Evolutionary conservation across 2,329 filamentous ascomycete genomes (phyloP), one percentile per base, ranked within the genome.

Genomic region (Fusarium continuum): DNA sequence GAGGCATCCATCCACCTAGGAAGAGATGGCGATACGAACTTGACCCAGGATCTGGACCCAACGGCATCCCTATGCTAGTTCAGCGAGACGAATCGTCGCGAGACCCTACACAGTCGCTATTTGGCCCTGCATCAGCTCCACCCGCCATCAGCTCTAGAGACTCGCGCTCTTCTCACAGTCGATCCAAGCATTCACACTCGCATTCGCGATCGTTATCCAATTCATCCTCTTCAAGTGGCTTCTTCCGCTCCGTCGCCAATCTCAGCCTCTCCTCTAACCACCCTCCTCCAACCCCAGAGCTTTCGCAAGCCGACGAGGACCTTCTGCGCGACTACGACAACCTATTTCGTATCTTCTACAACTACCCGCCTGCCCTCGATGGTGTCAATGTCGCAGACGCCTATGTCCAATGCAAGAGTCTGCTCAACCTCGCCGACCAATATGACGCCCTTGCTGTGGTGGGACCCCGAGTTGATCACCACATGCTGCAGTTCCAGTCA

Each of bases 321-420:
- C 84, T 93, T 19, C 83, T 97, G 40, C 91, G 92, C 68, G 92
- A 97, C 78, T 97, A 98, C 76, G 93, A 97, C 75, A 97, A 97
- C 75, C 84, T 98, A 19, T 96, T 98, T 75, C 91, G 93, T 70
- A 90, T 95, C 61, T 97, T 97, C 81, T 98, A 98, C 82, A 97
- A 97, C 76, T 91, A 96, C 74, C 81, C 92, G 0, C 94, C 94
- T 0, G 73, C 87, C 0, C 84, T 98, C 26, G 93, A 97, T 76
- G 85, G 86, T 22, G 84, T 95, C 75, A 96, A 95, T 75, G 96
- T 98, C 64, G 92, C 93, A 49, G 90, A 93, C 60, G 93, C 93
- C 20, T 97, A 97, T 73, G 89, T 95, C 36, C 92, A 97, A 77
- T 97, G 92, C 84, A 97, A 97, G 77, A 90, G 91, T 11, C 85